Conservation (phyloP, 495 filamentous ascomycete species). For the Aspergillus diversus region DNA sequence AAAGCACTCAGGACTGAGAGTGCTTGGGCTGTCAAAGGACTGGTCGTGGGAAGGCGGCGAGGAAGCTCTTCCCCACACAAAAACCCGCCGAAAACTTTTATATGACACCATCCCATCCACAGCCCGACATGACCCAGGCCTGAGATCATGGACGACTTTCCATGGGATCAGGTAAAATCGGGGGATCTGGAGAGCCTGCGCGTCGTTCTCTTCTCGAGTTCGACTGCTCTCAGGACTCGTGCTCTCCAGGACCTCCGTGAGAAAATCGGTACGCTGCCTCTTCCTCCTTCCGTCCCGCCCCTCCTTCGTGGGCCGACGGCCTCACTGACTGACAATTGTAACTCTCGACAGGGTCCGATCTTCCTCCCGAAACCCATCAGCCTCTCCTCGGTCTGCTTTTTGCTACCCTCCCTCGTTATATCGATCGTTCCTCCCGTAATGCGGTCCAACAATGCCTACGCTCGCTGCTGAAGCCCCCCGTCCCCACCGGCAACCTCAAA, state of each 20-base stretch:
- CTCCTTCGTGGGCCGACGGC: neutral
- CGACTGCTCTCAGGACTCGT: constrained; percentile 50
- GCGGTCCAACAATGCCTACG: constrained; percentile 78
- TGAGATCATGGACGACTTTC: constrained; percentile 51
- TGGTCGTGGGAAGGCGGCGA: constrained; percentile 19
- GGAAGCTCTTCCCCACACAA: constrained; percentile 30
- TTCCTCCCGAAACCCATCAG: constrained; percentile 39
- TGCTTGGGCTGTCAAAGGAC: neutral
- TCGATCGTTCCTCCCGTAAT: constrained; percentile 79
- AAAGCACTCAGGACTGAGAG: neutral
- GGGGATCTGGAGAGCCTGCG: constrained; percentile 51
- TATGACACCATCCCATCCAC: constrained; percentile 44
- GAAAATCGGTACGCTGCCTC: constrained; percentile 42
- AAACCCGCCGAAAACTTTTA: constrained; percentile 44
- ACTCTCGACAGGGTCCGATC: constrained; percentile 31
- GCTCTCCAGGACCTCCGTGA: constrained; percentile 54
- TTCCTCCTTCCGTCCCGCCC: constrained; percentile 13
- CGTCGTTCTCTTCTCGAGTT: constrained; percentile 51
- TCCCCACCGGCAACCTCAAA: constrained; percentile 54
- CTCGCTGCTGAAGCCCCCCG: constrained; percentile 59
- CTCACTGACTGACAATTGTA: neutral
- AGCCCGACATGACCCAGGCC: constrained; percentile 33
- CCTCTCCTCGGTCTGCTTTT: constrained; percentile 72
- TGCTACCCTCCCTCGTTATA: constrained; percentile 83
- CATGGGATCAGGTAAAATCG: constrained; percentile 53